Conservation (phyloP, 306 rosid species). For the Senna siamea region DNA sequence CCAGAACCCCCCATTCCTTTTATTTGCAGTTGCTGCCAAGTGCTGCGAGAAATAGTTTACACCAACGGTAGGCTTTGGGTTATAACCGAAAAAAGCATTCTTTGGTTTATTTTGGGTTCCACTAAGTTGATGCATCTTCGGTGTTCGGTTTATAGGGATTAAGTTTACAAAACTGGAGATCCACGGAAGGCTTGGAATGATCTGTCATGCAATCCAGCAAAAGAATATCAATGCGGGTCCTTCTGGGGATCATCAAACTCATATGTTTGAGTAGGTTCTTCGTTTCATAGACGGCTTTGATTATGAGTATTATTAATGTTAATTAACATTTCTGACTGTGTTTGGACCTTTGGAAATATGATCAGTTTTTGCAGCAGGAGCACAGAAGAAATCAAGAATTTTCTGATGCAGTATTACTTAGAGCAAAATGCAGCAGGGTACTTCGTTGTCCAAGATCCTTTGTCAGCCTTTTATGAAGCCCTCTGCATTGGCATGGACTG, state of each 20-base stretch:
- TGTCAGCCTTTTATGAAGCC: constrained; percentile 63
- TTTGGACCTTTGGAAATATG: no score
- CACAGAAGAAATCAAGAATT: constrained; percentile 54
- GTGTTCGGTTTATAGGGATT: neutral
- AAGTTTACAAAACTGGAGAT: neutral
- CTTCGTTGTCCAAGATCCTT: constrained; percentile 56
- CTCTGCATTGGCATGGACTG: constrained; percentile 66
- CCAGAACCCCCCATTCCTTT: constrained; percentile 46
- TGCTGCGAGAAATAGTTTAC: constrained; percentile 69
- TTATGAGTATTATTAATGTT: no score
- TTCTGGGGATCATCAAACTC: constrained; percentile 28
- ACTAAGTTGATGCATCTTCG: neutral
- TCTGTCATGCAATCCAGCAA: constrained; percentile 61
- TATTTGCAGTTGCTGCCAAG: constrained; percentile 64
- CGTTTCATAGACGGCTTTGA: no score
- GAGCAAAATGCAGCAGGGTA: constrained; percentile 49
- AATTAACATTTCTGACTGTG: neutral
- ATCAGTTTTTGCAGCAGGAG: constrained; percentile 58
- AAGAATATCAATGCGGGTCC: constrained; percentile 8
- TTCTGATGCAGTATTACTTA: constrained; percentile 47
- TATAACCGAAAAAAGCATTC: no score
- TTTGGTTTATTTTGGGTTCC: no score
- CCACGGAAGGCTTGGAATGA: constrained; percentile 2
- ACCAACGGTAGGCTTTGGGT: constrained; percentile 43
- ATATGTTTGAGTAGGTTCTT: constrained; percentile 63